Evolutionary conservation across 768 basidiomycete species (phyloP), one percentile per base, ranked within the genome.

Genomic region (Tylopilus rubrobrunneus): DNA sequence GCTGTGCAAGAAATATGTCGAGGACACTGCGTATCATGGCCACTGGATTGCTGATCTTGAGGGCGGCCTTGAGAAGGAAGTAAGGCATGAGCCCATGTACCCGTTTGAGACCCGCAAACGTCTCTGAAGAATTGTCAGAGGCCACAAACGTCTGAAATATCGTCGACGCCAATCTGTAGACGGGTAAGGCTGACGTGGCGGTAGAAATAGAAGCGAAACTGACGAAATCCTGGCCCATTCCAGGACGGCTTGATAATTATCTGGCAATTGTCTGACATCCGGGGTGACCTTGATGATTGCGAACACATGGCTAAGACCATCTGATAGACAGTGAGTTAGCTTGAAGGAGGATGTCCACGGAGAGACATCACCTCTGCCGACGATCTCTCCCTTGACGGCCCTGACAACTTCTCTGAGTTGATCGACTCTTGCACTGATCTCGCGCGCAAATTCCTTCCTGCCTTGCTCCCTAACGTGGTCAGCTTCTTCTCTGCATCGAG

Each of bases 151-250:
- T 86, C 60, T 98, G 95, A 68, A 98, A 99, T 39, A 98, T 86
- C 3, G 97, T 95, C 6, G 97, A 96, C 0, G 97, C 97, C 59
- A 98, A 76, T 34, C 95, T 98, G 55, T 40, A 49, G 46, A 61
- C 49, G 33, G 34, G 45, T 61, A 25, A 57, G 60, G 47, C 48
- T 7, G 49, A 46, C 44, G 29, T 11, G 45, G 33, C 7, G 14
- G 36, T 14, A 34, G n/a, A 41, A 23, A 48, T 14, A n/a, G 39
- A 46, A 50, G 37, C 45, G 45, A 43, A 39, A 78, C 93, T 66
- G 55, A 96, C 93, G 96, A 96, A 66, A 98, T 97, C 51, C 95
- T 77, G 6, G 89, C 97, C 96, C 97, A 99, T 70, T 98, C 96
- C 7, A 96, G 67, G 44, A 98, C 92, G 39, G 93, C 89, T 59